Percentiles rank a stretch among this genome's conserved stretches.
Conservation (phyloP, 108 stramenopile species). For the Nannochloropsis salina region DNA sequence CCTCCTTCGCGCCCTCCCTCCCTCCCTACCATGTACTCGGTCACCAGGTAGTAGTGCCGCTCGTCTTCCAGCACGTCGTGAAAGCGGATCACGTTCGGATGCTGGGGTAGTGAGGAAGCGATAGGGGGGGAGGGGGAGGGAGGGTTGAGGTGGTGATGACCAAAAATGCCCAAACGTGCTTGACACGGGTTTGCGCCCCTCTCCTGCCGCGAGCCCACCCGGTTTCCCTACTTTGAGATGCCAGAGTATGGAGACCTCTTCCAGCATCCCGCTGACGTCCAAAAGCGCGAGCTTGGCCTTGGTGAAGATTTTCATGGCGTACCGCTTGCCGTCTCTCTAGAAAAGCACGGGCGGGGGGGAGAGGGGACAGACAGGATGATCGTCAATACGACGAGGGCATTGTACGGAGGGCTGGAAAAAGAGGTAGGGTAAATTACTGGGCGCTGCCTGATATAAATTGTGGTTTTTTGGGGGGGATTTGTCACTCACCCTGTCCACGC, state of each 20-base stretch:
- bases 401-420: too few species aligned
- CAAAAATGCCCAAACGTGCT: background rate
- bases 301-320: slow-evolving; percentile 2
- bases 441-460: too few species aligned
- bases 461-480: too few species aligned
- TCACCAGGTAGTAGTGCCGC: background rate
- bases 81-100: slow-evolving; percentile 31
- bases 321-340: slow-evolving; percentile 1
- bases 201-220: background rate
- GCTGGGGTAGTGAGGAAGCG: background rate
- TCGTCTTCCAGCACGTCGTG: slow-evolving; percentile 25
- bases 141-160: background rate
- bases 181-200: background rate
- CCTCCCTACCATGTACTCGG: background rate
- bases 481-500: background rate
- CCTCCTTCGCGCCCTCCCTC: too few species aligned
- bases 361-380: background rate
- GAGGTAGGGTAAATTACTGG: too few species aligned
- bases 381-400: background rate
- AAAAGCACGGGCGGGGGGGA: background rate
- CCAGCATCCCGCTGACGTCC: background rate
- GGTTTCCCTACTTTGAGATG: background rate
- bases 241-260: slow-evolving; percentile 37
- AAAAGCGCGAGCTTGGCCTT: background rate
- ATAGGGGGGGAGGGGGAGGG: background rate